Conservation (phyloP, 257 asterid genomes). For the Ocimum tenuiflorum region DNA sequence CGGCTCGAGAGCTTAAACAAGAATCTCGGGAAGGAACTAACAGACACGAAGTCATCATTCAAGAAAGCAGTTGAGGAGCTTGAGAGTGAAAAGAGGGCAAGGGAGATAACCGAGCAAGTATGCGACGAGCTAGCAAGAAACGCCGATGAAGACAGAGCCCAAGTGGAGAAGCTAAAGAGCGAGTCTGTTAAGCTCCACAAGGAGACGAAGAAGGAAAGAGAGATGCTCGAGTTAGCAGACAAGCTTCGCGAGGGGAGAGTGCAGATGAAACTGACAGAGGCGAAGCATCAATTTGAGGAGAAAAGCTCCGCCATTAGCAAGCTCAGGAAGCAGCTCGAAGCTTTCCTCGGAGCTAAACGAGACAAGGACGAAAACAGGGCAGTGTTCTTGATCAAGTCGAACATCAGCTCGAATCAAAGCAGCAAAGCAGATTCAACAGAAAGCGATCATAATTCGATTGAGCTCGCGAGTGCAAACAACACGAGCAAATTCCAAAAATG, state of each 20-base stretch:
- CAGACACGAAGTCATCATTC: constrained; percentile 47
- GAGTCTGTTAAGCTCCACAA: constrained; percentile 43
- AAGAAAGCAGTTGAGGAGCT: constrained; percentile 46
- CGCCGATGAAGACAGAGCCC: constrained; percentile 43
- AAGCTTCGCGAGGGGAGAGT: constrained; percentile 44
- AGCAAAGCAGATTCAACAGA: constrained; percentile 45
- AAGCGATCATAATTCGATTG: constrained; percentile 53
- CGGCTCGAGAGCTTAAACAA: constrained; percentile 70
- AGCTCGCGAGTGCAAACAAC: constrained; percentile 30
- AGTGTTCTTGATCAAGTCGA: constrained; percentile 25
- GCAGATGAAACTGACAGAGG: constrained; percentile 42
- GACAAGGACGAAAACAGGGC: constrained; percentile 35
- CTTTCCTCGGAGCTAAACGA: constrained; percentile 48
- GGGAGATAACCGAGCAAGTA: constrained; percentile 56
- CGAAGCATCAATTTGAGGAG: constrained; percentile 54
- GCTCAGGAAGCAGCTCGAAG: constrained; percentile 67
- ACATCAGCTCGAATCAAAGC: constrained; percentile 21
- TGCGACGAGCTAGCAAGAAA: constrained; percentile 60
- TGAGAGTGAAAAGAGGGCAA: constrained; percentile 65
- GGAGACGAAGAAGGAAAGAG: constrained; percentile 57
- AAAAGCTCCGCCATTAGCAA: constrained; percentile 57
- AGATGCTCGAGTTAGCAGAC: constrained; percentile 49
- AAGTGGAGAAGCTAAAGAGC: constrained; percentile 38
- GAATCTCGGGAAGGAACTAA: constrained; percentile 57
- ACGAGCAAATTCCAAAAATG: constrained; percentile 34